phyloP scores from a whole-genome alignment of 345 rosid genomes.

The Arabidopsis suecica region DNA sequence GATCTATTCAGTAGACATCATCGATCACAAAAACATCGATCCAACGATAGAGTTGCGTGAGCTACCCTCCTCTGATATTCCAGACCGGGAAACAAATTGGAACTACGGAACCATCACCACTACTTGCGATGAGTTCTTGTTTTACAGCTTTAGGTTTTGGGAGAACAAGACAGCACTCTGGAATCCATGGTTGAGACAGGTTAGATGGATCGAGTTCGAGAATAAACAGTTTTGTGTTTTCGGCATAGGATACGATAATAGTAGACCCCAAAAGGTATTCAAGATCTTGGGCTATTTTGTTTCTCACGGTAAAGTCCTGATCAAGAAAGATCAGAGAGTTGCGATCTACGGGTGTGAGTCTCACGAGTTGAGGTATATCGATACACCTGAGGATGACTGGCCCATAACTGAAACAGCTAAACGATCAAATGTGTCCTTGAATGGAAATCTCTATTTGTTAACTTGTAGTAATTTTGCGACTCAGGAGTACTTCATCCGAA shows the following conservation, averaged over 20 bases:
- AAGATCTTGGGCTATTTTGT: not conserved
- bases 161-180: not conserved
- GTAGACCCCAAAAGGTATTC: not conserved
- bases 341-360: conserved; percentile 18
- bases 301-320: not conserved
- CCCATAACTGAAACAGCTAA: too few relatives aligned
- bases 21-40: not conserved
- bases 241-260: conserved; percentile 4
- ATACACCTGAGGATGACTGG: not conserved
- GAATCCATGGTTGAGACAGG: conserved; percentile 18
- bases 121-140: conserved; percentile 1
- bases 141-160: not conserved
- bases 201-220: not conserved
- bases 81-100: too few relatives aligned
- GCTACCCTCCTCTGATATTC: not conserved
- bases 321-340: not conserved
- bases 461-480: not conserved
- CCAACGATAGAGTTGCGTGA: not conserved
- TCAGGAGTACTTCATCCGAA: not conserved
- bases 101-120: too few relatives aligned
- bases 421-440: not conserved
- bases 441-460: conserved; percentile 6
- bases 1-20: not conserved
- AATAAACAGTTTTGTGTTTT: not conserved
- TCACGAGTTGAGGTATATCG: not conserved